Evolutionary conservation across 108 stramenopile species (phyloP), one percentile per base, ranked within the genome.

Genomic region (Cyclotella kingstonii): DNA sequence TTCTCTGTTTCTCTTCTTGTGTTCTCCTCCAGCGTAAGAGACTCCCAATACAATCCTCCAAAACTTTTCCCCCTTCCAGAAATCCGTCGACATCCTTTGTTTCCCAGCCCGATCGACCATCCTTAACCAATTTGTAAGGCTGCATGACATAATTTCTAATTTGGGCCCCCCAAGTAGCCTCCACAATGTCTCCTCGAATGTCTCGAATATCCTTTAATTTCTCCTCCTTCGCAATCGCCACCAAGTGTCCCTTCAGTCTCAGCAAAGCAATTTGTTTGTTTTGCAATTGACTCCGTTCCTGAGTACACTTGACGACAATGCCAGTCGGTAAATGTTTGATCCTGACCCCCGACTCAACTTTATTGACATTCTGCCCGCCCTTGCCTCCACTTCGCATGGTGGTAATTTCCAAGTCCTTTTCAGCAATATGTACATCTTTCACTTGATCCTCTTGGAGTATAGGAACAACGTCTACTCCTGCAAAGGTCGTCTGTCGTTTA

Each of bases 321-420:
- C 97, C 97, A 22, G 87, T 91, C 1, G 98, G 98, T n/a, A 95
- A n/a, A 67, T 99, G 98, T 21, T 89, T 95, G 54, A 99, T 80
- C 35, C 98, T 84, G 2, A 99, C 96, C 9, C 95, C 98, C 22
- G 90, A 89, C 53, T 97, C 94, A n/a, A 97, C 97, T 70, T 97
- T 99, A 81, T 99, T 99, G n/a, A 99, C 98, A 68, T 96, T 95
- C 76, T 99, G 98, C n/a, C 98, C 98, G 9, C 98, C 98, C 23
- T 91, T 89, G 0, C 98, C 98, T 17, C 93, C 87, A 43, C 87
- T 74, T 7, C 91, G 63, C 87, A 96, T 86, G 19, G 87, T 82
- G 8, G 87, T 91, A 14, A 94, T 84, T 52, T 91, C 93, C 59
- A 90, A 62, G 26, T 94, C 96, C 40, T 68, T 60, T 25, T 87